Percentiles rank a stretch among this genome's conserved stretches.
Conservation (phyloP, 192 early-diverging fungal genomes). For the Hyaloraphidium curvatum region DNA sequence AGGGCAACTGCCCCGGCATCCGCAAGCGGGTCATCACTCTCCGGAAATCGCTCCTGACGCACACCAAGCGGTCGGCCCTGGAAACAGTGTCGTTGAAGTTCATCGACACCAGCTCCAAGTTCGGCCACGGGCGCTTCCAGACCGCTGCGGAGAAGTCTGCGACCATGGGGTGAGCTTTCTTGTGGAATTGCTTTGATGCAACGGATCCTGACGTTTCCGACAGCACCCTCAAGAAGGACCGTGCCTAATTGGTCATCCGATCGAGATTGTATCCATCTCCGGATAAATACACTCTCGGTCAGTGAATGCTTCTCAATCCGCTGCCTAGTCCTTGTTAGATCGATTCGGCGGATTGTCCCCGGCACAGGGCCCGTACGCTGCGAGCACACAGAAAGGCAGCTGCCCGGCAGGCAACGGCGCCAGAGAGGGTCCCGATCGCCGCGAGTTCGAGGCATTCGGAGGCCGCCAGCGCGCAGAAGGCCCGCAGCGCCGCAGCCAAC, state of each 20-base stretch:
- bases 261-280: too few species aligned
- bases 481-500: too few species aligned
- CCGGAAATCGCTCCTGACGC: slow-evolving; percentile 89
- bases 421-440: too few species aligned
- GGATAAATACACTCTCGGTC: too few species aligned
- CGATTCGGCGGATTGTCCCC: too few species aligned
- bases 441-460: too few species aligned
- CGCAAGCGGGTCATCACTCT: slow-evolving; percentile 94
- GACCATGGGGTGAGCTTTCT: slow-evolving; percentile 20
- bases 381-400: too few species aligned
- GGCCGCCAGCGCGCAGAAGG: too few species aligned
- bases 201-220: slow-evolving; percentile 17
- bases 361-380: too few species aligned
- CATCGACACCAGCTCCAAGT: slow-evolving; percentile 97
- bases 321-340: too few species aligned
- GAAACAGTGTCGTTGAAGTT: slow-evolving; percentile 97
- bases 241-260: background rate
- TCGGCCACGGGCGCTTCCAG: slow-evolving; percentile 97
- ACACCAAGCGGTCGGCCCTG: slow-evolving; percentile 90
- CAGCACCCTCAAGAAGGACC: slow-evolving; percentile 79
- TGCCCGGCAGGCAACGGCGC: too few species aligned
- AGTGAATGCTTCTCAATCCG: too few species aligned
- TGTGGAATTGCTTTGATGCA: background rate
- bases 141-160: slow-evolving; percentile 85
- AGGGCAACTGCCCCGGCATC: slow-evolving; percentile 91